Base-by-base conservation (phyloP, 192 early-diverging fungal species). In the Coemansia sp. region DNA sequence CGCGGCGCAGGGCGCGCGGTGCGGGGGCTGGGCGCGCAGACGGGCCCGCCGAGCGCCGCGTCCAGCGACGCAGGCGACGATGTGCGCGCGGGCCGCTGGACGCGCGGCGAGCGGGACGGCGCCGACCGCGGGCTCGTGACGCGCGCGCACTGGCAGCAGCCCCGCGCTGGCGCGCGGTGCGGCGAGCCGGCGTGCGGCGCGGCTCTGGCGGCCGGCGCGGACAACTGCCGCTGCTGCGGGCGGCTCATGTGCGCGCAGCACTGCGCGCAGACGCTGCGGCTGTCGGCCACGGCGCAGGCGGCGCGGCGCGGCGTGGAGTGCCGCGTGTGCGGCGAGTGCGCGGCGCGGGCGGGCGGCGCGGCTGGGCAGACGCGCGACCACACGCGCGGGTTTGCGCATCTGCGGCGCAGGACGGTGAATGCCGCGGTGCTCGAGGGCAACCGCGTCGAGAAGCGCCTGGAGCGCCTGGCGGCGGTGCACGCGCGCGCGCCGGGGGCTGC, bases 401-500 rank as follows among this genome's bases (percentile, higher is more conserved):
- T 68, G 56, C 69, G 88, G 47, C 62, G 58, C 29, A 78, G 73
- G 47, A 82, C 83, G 10, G 77, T 84, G 4, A 85, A 84, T 28
- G 68, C 69, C 12, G 82, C 85, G 7, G 84, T 85, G 48, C 64
- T 92, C 30, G 90, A 89, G 53, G 82, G 82, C 4, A 92, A 89
- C 58, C 75, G 88, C 31, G 67, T 89, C 4, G 89, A 90, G 60
- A 86, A 88, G 62, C 80, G 90, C 3, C 62, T 92, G 25, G 90
- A 92, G 73, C 85, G 86, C 57, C 79, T 91, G 38, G 65, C 67
- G 4, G 10, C 62, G 12, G 69, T 46, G 3, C 69, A 71, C 23
- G 62, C 33, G 31, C 8, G 58, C 33, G n/a, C 54, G 31, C 38
- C n/a, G n/a, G n/a, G n/a, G n/a, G n/a, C n/a, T n/a, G n/a, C n/a